phyloP scores from a whole-genome alignment of 768 basidiomycete species.

The Auriculariales sp. region DNA sequence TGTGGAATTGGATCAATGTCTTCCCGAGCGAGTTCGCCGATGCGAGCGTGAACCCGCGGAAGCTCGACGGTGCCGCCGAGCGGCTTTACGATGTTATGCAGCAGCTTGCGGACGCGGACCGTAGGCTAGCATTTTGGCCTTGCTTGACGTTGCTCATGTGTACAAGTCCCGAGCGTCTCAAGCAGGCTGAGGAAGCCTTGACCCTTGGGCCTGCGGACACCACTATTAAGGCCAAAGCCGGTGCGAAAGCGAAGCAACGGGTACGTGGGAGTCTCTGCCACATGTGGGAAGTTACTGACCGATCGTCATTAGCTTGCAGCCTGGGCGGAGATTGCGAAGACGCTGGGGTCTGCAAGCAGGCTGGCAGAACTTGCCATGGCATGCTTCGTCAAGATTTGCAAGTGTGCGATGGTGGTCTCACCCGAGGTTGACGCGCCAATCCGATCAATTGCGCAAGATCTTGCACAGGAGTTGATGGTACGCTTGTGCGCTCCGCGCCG shows the following conservation, averaged over 20 bases:
- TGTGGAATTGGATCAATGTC: constrained; percentile 84
- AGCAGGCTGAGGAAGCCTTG: constrained; percentile 18
- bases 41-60: constrained; percentile 41
- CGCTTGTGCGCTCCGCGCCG: constrained; percentile 7
- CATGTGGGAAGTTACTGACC: background rate
- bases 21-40: constrained; percentile 71
- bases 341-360: constrained; percentile 39
- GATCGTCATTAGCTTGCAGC: background rate
- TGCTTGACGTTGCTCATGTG: constrained; percentile 61
- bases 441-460: constrained; percentile 49
- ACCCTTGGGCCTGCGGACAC: background rate
- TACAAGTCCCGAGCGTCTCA: constrained; percentile 61
- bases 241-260: background rate
- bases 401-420: constrained; percentile 43
- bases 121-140: constrained; percentile 57
- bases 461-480: constrained; percentile 73
- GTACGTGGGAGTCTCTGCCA: background rate
- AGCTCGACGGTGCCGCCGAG: constrained; percentile 70
- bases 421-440: constrained; percentile 46
- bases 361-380: constrained; percentile 51
- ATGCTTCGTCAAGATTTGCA: constrained; percentile 65
- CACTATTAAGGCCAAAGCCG: background rate
- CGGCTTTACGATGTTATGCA: constrained; percentile 73
- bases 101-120: constrained; percentile 26
- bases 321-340: constrained; percentile 34